Base-by-base conservation (phyloP, 2,329 filamentous ascomycete genomes). In the Tolypocladium ovalisporum region DNA sequence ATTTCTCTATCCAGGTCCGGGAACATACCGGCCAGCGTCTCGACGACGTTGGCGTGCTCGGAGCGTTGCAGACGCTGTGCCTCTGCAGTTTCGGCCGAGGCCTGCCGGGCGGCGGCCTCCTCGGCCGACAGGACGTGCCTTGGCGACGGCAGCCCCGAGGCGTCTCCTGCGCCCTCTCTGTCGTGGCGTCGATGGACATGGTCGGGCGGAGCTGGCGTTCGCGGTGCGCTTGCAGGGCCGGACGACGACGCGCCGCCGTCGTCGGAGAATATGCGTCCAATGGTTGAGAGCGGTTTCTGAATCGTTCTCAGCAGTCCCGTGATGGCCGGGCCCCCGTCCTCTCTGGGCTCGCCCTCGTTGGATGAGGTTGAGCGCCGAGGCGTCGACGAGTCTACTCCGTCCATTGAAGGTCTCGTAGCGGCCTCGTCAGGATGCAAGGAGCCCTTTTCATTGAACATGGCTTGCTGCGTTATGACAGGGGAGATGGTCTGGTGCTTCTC, bases 1-100 rank as follows among this genome's bases (percentile, higher is more conserved):
- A 99, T 82, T 54, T 99, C 95, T 66, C 85, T 84, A 71, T 99
- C 94, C 54, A 99, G 77, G 68, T 95, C 91, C 1, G 94, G 94
- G 70, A 99, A 99, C 94, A 99, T 99, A 65, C 90, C 88, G 53
- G 90, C 86, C 58, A 99, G 75, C 39, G 94, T 97, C 73, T 97
- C 94, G 3, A 97, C 93, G 9, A 99, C 86, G 65, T 91, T 93
- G 56, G 84, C 79, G 72, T 97, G 92, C 76, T 99, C 94, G 57
- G 87, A 86, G 39, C 85, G 80, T 63, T 94, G 86, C 59, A 97
- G 84, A 19, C 88, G 80, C 62, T 91, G 84, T 9, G 93, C 93
- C 70, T 99, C 89, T 12, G 93, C 93, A 8, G 83, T 84, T 71
- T 97, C 93, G 1, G 89, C 91, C 63, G 89, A 95, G 1, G 93